Percentiles rank a stretch among this genome's conserved stretches.
phyloP scores from a whole-genome alignment of 2,329 filamentous ascomycete genomes.

The Aspergillus tubingensis region DNA sequence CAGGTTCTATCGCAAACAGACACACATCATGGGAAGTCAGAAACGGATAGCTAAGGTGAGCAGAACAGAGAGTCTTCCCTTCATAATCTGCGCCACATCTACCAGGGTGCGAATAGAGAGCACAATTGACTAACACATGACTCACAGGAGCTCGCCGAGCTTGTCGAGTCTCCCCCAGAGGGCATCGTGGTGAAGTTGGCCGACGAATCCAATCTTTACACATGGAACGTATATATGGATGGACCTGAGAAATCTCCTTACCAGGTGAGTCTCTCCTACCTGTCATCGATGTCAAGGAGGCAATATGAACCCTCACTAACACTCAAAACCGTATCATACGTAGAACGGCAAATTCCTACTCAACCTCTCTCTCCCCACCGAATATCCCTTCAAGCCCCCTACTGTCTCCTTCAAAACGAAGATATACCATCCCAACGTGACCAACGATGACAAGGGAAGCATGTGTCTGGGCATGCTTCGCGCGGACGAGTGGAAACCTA shows the following conservation, averaged over 20 bases:
- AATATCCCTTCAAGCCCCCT: constrained; percentile 91
- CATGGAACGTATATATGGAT: constrained; percentile 68
- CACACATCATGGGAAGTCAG: constrained; percentile 43
- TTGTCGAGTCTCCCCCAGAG: constrained; percentile 56
- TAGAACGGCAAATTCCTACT: constrained; percentile 74
- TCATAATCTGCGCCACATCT: not conserved
- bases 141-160: constrained; percentile 61
- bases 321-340: not conserved
- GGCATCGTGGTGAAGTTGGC: constrained; percentile 60
- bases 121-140: constrained; percentile 7
- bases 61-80: not conserved
- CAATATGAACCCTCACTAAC: not conserved
- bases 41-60: constrained; percentile 52
- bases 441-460: constrained; percentile 79
- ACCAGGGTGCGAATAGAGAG: not conserved
- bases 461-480: constrained; percentile 86
- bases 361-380: constrained; percentile 69
- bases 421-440: constrained; percentile 94
- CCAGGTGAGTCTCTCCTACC: constrained; percentile 50
- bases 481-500: constrained; percentile 88
- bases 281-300: not conserved
- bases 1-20: not conserved
- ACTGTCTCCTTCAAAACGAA: constrained; percentile 78
- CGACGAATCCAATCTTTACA: constrained; percentile 66
- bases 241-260: constrained; percentile 67